phyloP scores from a whole-genome alignment of 75 land plant genomes.

The Picea glauca region DNA sequence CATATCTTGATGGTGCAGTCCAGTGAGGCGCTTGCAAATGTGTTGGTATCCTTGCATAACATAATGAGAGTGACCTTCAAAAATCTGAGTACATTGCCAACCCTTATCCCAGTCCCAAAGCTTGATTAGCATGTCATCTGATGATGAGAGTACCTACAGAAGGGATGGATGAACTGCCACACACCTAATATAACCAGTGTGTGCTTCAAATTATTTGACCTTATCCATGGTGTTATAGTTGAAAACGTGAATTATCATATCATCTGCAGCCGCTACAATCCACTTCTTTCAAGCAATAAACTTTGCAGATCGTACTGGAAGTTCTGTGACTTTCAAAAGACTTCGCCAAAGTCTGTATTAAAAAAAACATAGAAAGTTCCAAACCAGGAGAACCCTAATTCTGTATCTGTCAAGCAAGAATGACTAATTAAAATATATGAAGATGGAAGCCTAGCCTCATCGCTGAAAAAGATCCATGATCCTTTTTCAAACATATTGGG shows the following conservation, averaged over 20 bases:
- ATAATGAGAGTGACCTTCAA: conserved; percentile 25
- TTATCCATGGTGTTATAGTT: conserved; percentile 29
- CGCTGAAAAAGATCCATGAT: too few relatives aligned
- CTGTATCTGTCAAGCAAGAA: background rate
- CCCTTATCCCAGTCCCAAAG: conserved; percentile 30
- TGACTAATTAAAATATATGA: background rate
- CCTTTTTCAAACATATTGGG: too few relatives aligned
- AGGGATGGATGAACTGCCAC: conserved; percentile 20
- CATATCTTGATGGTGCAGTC: conserved; percentile 66
- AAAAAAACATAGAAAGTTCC: background rate
- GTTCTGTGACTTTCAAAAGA: conserved; percentile 47
- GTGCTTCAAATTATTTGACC: conserved; percentile 23
- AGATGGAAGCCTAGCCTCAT: too few relatives aligned
- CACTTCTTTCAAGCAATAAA: conserved; percentile 18
- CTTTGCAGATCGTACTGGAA: conserved; percentile 30
- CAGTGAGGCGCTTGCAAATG: conserved; percentile 50
- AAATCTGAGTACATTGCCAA: conserved; percentile 18
- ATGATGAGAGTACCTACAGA: conserved; percentile 17
- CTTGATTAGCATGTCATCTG: conserved; percentile 28
- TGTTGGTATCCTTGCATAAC: conserved; percentile 34
- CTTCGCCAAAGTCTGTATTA: conserved; percentile 28
- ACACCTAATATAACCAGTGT: conserved; percentile 23
- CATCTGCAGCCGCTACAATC: conserved; percentile 23
- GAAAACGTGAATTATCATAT: conserved; percentile 21
- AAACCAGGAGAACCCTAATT: background rate